Base-by-base conservation (phyloP, 1,284 basidiomycete species). In the Ceratobasidium sp. region DNA sequence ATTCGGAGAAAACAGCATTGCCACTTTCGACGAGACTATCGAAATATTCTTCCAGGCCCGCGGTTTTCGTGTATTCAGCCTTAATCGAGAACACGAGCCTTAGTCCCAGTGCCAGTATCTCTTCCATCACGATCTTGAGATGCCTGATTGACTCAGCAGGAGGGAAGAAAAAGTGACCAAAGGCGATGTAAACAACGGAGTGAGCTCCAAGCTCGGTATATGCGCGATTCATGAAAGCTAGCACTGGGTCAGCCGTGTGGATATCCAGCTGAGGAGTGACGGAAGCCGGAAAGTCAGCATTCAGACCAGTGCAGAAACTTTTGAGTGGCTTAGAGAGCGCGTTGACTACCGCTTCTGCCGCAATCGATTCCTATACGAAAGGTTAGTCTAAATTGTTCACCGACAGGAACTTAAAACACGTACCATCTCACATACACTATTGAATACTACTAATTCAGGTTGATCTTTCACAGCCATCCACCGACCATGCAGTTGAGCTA, bases 1-100 rank as follows among this genome's bases (percentile, higher is more conserved):
- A 78, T 39, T 51, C 55, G 5, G 71, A 60, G 42, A 78, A 61
- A 18, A 78, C 51, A 23, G 69, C 77, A n/a, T 60, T 28, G 13
- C 77, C 77, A 18, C 46, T 64, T 10, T 51, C n/a, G 9, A 42
- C 33, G 20, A 72, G n/a, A 1, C 26, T 26, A 15, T 40, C 61
- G n/a, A 56, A 56, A 55, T 40, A 56, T 26, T 64, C 68, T n/a
- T 46, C 26, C 39, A 72, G 12, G 6, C 64, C 64, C 20, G 28
- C 46, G 13, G 6, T 15, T 20, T 58, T 26, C 2, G 70, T 23
- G 42, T 13, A 12, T 12, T 10, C n/a, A 18, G 44, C 7, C 12
- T 12, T n/a, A 7, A 72, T 13, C 18, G 56, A n/a, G 55, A 72
- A 72, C n/a, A 72, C 56, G 23, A 72, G n/a, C 56, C 70, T 20